Evolutionary conservation across 108 stramenopile genomes (phyloP), one percentile per base, ranked within the genome.

Genomic region (Cyclotella distinguenda): DNA sequence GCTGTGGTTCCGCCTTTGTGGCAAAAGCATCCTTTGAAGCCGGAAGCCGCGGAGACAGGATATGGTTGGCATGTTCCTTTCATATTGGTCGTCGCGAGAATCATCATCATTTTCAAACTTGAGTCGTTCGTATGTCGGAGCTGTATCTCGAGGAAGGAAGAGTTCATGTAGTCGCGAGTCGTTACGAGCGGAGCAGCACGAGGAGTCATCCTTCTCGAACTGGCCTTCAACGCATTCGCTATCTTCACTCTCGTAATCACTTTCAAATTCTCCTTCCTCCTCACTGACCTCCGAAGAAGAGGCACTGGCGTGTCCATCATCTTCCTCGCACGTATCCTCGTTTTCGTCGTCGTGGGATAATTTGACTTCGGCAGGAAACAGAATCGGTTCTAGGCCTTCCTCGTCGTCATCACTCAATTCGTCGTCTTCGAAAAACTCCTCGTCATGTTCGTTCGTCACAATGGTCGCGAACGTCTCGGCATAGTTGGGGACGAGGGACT

Each of bases 81-180:
- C 64, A 4, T 39, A 38, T 3, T 35, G 22, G 5, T 74, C 52
- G 38, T 74, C 61, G 21, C 59, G 61, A 10, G 58, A 66, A 6
- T 69, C 70, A n/a, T 54, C 60, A 10, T 55, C 53, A 3, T 48
- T 22, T 23, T 58, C 68, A 44, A 44, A 61, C 46, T 74, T 70
- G 68, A 65, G 68, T 18, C 22, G 12, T 35, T 76, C 74, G 54
- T 25, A 44, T 4, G 68, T 51, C 15, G 66, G 58, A 0, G 72
- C 7, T 1, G 42, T 43, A 35, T 55, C 58, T 23, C 0, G 12
- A 26, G 72, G 72, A 22, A 74, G 72, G 26, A 61, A 74, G 23
- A 74, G 59, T 21, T 60, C 50, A 45, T 74, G 72, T 45, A n/a
- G 45, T 43, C 58, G 11, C 22, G 58, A 9, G 23, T 27, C 47